phyloP scores from a whole-genome alignment of 108 stramenopile species.

The Mediolabrus comicus region DNA sequence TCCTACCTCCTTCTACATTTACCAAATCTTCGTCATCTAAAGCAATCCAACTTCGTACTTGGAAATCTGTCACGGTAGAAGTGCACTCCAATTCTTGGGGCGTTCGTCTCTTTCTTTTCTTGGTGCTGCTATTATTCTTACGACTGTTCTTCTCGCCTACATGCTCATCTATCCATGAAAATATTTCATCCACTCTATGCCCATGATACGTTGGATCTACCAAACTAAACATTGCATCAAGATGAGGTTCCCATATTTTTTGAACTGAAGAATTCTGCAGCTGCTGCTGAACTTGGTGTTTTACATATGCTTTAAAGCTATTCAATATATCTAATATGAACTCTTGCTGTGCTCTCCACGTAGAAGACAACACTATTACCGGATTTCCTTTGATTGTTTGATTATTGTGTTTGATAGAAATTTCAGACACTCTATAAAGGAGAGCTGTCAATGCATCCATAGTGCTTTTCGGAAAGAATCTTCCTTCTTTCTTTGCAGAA shows the following conservation, averaged over 20 bases:
- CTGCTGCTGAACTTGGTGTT: conserved; percentile 4
- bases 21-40: conserved; percentile 77
- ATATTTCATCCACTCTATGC: conserved; percentile 68
- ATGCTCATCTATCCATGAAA: conserved; percentile 42
- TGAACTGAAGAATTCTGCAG: background rate
- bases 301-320: conserved; percentile 39
- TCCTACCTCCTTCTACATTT: conserved; percentile 35
- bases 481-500: background rate
- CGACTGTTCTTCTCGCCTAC: background rate
- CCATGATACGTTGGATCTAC: conserved; percentile 60
- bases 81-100: background rate
- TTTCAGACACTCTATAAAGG: conserved; percentile 14
- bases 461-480: conserved; percentile 56
- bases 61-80: background rate
- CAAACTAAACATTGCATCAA: conserved; percentile 52
- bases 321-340: conserved; percentile 62
- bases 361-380: conserved; percentile 58
- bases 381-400: conserved; percentile 17
- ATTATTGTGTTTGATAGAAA: background rate
- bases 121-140: background rate
- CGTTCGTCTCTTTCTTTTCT: background rate
- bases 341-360: conserved; percentile 54
- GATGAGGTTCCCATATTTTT: conserved; percentile 16
- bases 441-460: conserved; percentile 46
- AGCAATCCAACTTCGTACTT: conserved; percentile 57